Evolutionary conservation across 83 land plant genomes (phyloP), one percentile per base, ranked within the genome.

Genomic region (Isoetes engelmannii): DNA sequence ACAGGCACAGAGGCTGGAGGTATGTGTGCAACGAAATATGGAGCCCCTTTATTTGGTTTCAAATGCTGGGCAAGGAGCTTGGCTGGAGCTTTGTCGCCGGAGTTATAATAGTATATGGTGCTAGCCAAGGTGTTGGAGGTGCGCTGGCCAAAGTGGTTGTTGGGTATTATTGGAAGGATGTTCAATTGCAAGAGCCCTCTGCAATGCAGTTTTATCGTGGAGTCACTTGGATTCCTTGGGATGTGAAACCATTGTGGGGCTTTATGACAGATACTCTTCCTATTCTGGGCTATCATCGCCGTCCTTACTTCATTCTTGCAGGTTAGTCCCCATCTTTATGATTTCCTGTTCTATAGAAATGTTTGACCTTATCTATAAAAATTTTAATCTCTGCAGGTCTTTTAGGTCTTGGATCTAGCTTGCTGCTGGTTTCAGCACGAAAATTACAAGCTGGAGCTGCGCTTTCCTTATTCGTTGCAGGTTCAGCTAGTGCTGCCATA

Each of bases 171-270:
- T 76, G 81, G 93, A 89, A 84, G 68, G 93, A 89, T 74, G 83
- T 80, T 19, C 89, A 86, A 68, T 73, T 78, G 76, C 78, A 85
- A 63, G 87, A 84, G 74, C 93, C 93, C 4, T 86, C 93, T 50
- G 77, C 72, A 17, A 79, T 81, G 37, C 93, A 89, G 75, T 46
- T 86, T 49, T 86, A 78, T 50, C 54, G 58, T 5, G 93, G 89
- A 19, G 63, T 89, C 45, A 72, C 70, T 37, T 72, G 67, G 10
- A 79, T 86, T 61, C 87, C 89, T 10, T 86, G 87, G 93, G 64
- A 86, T 45, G 71, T 86, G 73, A 89, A 89, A 69, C 93, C 87
- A 46, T 49, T 86, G 18, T 89, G 89, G 85, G 93, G 93, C 3
- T 69, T 89, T 42, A 83, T 86, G 63, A 89, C 93, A 19, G 93